Evolutionary conservation across 805 yeast species (phyloP), one percentile per base, ranked within the genome.

Genomic region (Metschnikowia anglica): DNA sequence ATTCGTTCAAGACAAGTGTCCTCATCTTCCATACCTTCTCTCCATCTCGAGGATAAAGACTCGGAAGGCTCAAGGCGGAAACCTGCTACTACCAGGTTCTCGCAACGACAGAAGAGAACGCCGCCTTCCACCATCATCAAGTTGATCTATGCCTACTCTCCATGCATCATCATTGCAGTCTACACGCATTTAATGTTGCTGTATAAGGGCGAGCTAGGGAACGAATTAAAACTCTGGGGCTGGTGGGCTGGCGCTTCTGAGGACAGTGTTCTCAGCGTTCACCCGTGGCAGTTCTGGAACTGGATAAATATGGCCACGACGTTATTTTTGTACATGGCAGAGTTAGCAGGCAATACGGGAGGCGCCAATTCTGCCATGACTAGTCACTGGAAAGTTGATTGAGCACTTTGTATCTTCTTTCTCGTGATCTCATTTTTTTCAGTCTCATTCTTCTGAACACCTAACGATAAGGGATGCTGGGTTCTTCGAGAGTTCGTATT

Each of bases 211-310:
- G 84, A 81, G 58, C 68, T 85, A 43, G 86, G 83, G 34, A 70
- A 78, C 12, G 84, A 84, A 44, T 61, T 81, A 37, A 72, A 74
- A 51, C 55, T 81, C 17, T 81, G 85, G 85, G 79, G 79, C 3
- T 69, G 77, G 60, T 73, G 78, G 77, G 52, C 48, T 19, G 51
- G 44, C 29, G 52, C 49, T 7, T 30, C 49, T 23, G 48, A 57
- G 23, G 56, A 62, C 34, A 51, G 61, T 28, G 47, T 49, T 15
- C 52, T 65, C 11, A 54, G 61, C 5, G 74, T 76, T 20, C 80
- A 82, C 59, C 84, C 96, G n/a, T 85, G 95, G 88, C 89, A 88
- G 56, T 86, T 93, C 60, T 91, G 99, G 98, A 88, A 90, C 56
- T 91, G 98, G 98, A 78, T 87, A 45, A 91, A 91, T 60, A 86